Evolutionary conservation across 2,329 filamentous ascomycete genomes (phyloP).

Genomic region (Fusarium ambrosium): DNA sequence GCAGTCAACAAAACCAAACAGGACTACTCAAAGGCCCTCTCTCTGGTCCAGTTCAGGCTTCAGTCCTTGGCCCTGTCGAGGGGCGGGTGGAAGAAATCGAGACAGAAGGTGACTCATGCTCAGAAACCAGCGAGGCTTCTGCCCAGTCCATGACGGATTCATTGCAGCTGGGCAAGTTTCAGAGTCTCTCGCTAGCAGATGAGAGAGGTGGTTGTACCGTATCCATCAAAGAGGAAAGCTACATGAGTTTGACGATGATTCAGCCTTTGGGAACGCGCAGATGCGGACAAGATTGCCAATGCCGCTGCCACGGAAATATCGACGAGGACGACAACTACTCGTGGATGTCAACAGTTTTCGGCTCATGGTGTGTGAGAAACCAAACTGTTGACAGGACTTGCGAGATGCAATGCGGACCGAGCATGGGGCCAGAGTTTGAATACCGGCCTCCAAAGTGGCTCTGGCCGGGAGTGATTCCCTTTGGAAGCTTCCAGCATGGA

Average conservation of each 20-base stretch:
- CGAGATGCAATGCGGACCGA: not conserved
- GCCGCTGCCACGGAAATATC: conserved; percentile 15
- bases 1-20: rapidly evolving
- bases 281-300: conserved; percentile 11
- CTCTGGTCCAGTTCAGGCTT: rapidly evolving
- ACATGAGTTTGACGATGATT: not conserved
- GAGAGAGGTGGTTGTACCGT: rapidly evolving
- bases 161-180: rapidly evolving
- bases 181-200: too few species aligned
- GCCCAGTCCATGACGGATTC: rapidly evolving
- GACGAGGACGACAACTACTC: not conserved
- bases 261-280: not conserved
- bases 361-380: conserved; percentile 19
- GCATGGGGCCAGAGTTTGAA: not conserved
- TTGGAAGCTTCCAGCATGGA: not conserved
- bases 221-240: not conserved
- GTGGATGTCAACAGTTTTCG: not conserved
- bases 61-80: too few species aligned
- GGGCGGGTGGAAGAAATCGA: not conserved
- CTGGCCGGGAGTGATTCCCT: not conserved
- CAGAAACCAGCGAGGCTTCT: not conserved
- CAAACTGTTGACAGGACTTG: rapidly evolving
- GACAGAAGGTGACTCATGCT: not conserved
- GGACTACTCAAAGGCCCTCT: rapidly evolving
- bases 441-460: conserved; percentile 28